A percentile compares a stretch with the other conserved stretches of the same genome.
These are phyloP conservation scores for Dryas integrifolia DNA, from an alignment of 331 rosid species.

Conservation along the genomic window DNA sequence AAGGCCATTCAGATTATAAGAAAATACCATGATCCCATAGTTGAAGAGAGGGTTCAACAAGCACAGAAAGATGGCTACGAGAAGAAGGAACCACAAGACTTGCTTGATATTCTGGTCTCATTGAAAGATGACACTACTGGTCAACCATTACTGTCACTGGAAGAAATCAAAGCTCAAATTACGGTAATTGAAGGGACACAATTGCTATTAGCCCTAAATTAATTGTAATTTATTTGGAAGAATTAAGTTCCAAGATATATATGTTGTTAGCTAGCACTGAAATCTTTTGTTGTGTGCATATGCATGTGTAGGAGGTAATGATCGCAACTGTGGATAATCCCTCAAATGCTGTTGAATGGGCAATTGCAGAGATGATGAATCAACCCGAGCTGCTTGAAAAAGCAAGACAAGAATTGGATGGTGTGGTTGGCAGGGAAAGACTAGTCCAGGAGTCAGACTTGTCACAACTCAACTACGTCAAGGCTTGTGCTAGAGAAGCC, in stretches of 20 bases:
- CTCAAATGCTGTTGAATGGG: conserved; percentile 40
- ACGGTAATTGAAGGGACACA: not conserved
- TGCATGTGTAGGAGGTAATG: conserved; percentile 27
- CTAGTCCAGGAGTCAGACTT: conserved; percentile 40
- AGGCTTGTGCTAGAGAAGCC: conserved; percentile 37
- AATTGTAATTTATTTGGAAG: too few species aligned
- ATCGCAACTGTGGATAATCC: conserved; percentile 37
- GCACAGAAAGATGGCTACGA: conserved; percentile 5
- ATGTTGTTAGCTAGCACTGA: not conserved
- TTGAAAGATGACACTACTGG: conserved; percentile 19
- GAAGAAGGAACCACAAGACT: conserved; percentile 20
- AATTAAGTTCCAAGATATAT: not conserved
- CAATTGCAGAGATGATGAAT: conserved; percentile 39
- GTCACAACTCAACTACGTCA: conserved; percentile 35
- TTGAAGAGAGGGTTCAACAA: conserved; percentile 33
- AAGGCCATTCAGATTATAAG: conserved; percentile 17
- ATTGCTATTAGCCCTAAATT: too few species aligned
- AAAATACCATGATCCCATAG: conserved; percentile 29
- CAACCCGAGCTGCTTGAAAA: conserved; percentile 29
- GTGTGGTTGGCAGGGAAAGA: conserved; percentile 32
- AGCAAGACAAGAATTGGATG: conserved; percentile 34
- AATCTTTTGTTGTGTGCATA: too few species aligned
- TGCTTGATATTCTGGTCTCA: conserved; percentile 37
- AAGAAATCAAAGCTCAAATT: conserved; percentile 36
- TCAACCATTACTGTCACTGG: conserved; percentile 21